Percentiles rank a stretch among this genome's conserved stretches.
Conservation (phyloP, 176 grass and related monocot genomes). For the Phoenix roebelenii region DNA sequence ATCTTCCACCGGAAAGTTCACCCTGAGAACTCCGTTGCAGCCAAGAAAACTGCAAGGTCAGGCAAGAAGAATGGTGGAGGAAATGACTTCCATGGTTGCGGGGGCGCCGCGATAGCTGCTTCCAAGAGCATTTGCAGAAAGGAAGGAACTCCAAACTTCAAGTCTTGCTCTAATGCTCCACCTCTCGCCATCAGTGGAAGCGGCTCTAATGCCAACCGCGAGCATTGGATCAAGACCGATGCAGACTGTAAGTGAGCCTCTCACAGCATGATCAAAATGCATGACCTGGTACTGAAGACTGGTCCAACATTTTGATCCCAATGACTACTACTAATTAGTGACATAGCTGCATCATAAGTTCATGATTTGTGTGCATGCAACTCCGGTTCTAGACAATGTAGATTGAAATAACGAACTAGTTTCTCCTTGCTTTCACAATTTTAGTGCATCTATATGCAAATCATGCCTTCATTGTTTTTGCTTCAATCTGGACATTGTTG, state of each 20-base stretch:
- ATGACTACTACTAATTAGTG: too few relatives aligned
- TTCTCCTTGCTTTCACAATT: too few relatives aligned
- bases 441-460: too few relatives aligned
- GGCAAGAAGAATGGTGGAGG: slow-evolving; percentile 18
- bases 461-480: too few relatives aligned
- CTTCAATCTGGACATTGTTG: too few relatives aligned
- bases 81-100: neutral
- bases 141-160: slow-evolving; percentile 28
- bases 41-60: slow-evolving; percentile 19
- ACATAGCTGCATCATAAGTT: too few relatives aligned
- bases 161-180: slow-evolving; percentile 50
- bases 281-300: too few relatives aligned
- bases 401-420: too few relatives aligned
- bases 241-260: slow-evolving; percentile 69
- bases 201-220: slow-evolving; percentile 42
- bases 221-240: slow-evolving; percentile 96
- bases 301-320: too few relatives aligned
- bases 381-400: too few relatives aligned
- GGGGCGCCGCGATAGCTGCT: neutral
- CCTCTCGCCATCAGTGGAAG: slow-evolving; percentile 11
- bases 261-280: too few relatives aligned
- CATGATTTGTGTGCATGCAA: too few relatives aligned
- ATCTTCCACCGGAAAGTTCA: slow-evolving; percentile 96
- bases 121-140: slow-evolving; percentile 29
- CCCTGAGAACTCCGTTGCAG: slow-evolving; percentile 42